Conservation (phyloP, 1,284 basidiomycete genomes). For the Leccinum solheimii region DNA sequence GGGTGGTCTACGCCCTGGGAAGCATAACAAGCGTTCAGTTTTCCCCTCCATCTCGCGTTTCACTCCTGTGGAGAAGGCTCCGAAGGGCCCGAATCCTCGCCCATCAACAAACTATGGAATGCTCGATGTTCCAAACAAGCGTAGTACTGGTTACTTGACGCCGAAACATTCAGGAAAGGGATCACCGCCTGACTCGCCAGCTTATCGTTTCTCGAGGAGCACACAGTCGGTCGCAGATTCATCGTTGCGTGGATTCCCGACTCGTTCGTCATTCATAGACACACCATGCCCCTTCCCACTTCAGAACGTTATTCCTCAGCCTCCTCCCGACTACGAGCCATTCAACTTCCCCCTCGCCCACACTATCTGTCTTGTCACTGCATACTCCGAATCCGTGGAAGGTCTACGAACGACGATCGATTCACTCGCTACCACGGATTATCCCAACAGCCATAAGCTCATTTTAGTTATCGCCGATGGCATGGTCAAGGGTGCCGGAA, state of each 20-base stretch:
- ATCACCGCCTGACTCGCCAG: constrained; percentile 77
- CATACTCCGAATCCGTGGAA: constrained; percentile 97
- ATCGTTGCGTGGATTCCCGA: constrained; percentile 30
- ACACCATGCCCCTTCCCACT: constrained; percentile 90
- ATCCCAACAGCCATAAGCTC: constrained; percentile 97
- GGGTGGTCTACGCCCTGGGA: constrained; percentile 54
- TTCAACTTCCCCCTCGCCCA: constrained; percentile 96
- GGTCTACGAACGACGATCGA: constrained; percentile 97
- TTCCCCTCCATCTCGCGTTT: constrained; percentile 85
- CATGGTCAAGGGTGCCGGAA: constrained; percentile 96
- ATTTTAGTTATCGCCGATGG: constrained; percentile 97
- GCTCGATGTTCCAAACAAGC: constrained; percentile 66
- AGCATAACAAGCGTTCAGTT: constrained; percentile 57
- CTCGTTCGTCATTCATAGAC: constrained; percentile 55
- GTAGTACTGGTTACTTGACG: constrained; percentile 60
- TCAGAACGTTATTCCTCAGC: constrained; percentile 89
- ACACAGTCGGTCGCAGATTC: constrained; percentile 71
- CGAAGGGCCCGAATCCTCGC: constrained; percentile 62
- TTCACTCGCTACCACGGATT: constrained; percentile 97
- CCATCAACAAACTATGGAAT: constrained; percentile 77
- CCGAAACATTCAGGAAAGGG: constrained; percentile 46
- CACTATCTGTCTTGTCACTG: constrained; percentile 95
- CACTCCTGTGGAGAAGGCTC: constrained; percentile 73
- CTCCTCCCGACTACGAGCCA: constrained; percentile 87
- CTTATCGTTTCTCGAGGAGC: constrained; percentile 74